Evolutionary conservation across 2,329 filamentous ascomycete genomes (phyloP), one percentile per base, ranked within the genome.

Genomic region (Fusarium torreyae): DNA sequence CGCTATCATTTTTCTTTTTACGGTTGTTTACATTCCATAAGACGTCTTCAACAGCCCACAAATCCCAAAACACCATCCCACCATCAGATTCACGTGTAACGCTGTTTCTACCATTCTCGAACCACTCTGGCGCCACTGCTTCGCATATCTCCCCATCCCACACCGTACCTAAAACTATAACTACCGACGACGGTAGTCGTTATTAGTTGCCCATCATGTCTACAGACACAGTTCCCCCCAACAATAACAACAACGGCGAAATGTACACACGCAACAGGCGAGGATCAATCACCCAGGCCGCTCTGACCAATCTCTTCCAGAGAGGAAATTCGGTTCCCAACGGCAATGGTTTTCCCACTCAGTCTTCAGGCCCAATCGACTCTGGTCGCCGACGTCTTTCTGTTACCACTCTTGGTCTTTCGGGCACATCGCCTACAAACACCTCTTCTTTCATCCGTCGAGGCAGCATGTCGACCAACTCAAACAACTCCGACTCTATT

Each of bases 381-480:
- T 83, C 85, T 68, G 86, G 87, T 66, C 88, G 89, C 61, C 89
- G 92, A 63, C 89, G 92, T 46, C 87, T 94, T 69, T 94, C 92
- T 44, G 88, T 94, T 75, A 90, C 89, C 45, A 93, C 91, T 6
- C 81, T 94, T 31, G 92, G 92, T 34, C 83, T 94, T n/a, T 91
- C 91, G 6, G 91, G 91, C 68, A 86, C 86, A 22, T 91, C 91
- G 6, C 90, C 91, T n/a, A 88, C 75, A 83, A 86, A 79, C 72
- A 71, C 83, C 76, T 67, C 84, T 74, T 80, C 85, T 43, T 85
- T 87, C 74, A 83, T 87, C 63, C 87, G 90, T 62, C 88, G 89
- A 60, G 87, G 86, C 58, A 94, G 92, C 79, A 82, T 92, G 69
- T 93, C 91, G 2, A 93, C 92, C 75, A 88, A 84, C 72, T 79